A percentile compares a stretch with the other conserved stretches of the same genome.
Conservation (phyloP, 129 eudicot genomes). For the Dittrichia graveolens region DNA sequence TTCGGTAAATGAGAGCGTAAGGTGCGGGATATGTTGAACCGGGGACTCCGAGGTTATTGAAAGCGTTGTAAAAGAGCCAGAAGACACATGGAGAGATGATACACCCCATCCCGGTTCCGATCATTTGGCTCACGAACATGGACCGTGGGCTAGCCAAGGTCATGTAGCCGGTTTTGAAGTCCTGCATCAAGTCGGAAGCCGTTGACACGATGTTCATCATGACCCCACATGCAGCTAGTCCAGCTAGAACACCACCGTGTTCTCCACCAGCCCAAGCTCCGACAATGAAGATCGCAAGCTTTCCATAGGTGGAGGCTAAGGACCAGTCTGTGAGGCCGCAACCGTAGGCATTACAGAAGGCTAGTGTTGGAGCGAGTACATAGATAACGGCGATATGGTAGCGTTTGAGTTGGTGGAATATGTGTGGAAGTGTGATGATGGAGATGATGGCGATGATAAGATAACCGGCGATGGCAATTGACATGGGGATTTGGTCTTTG, state of each 20-base stretch:
- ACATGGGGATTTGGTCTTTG: conserved; percentile 80
- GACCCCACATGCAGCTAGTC: conserved; percentile 96
- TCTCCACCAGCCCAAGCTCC: conserved; percentile 95
- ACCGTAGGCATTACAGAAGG: conserved; percentile 95
- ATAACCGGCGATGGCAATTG: conserved; percentile 75
- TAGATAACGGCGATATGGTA: conserved; percentile 72
- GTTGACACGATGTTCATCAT: conserved; percentile 99
- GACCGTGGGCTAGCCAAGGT: conserved; percentile 92
- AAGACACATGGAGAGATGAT: conserved; percentile 92
- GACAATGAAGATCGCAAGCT: conserved; percentile 83
- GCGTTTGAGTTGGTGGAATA: conserved; percentile 75
- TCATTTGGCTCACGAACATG: conserved; percentile 95
- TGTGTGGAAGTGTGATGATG: conserved; percentile 62
- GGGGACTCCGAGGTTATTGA: conserved; percentile 55
- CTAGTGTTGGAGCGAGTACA: conserved; percentile 67
- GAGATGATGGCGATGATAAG: conserved; percentile 60
- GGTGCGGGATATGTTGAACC: conserved; percentile 83
- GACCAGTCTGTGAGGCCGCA: conserved; percentile 99
- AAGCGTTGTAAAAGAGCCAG: conserved; percentile 93
- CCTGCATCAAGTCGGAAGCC: conserved; percentile 91
- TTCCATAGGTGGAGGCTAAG: conserved; percentile 88
- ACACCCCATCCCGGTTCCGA: conserved; percentile 95
- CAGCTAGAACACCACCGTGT: conserved; percentile 87
- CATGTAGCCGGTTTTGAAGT: conserved; percentile 96
- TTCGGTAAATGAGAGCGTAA: conserved; percentile 69